Conservation (phyloP, 495 filamentous ascomycete species). For the Penicillium ochrochloron region DNA sequence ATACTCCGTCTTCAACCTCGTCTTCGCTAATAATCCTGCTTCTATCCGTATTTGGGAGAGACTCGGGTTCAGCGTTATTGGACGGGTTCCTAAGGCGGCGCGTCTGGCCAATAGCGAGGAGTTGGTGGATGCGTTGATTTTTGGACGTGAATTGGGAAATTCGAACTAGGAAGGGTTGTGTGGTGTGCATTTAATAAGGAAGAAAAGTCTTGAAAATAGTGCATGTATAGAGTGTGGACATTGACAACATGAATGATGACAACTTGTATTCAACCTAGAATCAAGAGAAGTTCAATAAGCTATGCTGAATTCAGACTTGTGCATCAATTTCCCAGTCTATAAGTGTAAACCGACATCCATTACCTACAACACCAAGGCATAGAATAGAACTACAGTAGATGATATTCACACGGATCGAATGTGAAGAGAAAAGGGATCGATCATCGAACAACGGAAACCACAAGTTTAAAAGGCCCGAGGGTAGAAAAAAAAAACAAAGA, state of each 20-base stretch:
- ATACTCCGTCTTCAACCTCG: conserved; percentile 97
- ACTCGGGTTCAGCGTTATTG: conserved; percentile 92
- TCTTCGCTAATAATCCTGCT: conserved; percentile 95
- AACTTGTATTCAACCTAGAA: neutral
- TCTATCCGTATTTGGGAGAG: conserved; percentile 96
- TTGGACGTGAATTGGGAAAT: conserved; percentile 43
- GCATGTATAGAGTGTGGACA: neutral
- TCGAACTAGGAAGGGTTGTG: conserved; percentile 9
- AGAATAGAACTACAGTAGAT: conserved; percentile 27
- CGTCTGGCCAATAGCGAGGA: conserved; percentile 48
- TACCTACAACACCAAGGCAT: neutral
- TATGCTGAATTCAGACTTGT: neutral
- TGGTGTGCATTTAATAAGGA: neutral
- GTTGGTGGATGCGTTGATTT: conserved; percentile 53
- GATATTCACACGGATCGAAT: conserved; percentile 28
- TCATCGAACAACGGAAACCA: conserved; percentile 15
- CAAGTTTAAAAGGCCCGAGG: conserved; percentile 11
- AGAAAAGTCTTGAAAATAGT: neutral
- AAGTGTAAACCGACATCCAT: conserved; percentile 7
- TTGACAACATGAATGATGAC: conserved; percentile 3
- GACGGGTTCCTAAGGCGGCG: conserved; percentile 64
- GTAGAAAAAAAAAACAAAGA: conserved; percentile 1
- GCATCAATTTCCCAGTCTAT: neutral
- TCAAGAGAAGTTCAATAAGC: neutral
- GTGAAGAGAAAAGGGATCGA: conserved; percentile 15